phyloP scores from a whole-genome alignment of 2,329 filamentous ascomycete genomes.

The Trichophyton rubrum region DNA sequence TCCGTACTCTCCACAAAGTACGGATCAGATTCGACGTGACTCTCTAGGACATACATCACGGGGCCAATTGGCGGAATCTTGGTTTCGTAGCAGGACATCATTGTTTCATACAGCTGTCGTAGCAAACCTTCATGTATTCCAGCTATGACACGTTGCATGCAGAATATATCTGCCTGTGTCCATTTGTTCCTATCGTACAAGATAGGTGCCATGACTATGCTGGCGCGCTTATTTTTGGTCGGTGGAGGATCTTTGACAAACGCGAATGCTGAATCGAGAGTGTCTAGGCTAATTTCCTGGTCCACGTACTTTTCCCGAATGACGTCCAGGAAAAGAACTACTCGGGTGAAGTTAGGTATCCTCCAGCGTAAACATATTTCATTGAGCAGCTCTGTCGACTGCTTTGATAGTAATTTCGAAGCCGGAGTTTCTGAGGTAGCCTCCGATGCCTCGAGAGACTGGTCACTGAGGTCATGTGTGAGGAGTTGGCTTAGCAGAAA shows the following conservation, averaged over 20 bases:
- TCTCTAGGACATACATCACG: constrained; percentile 67
- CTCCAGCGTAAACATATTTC: constrained; percentile 84
- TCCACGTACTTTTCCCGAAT: constrained; percentile 74
- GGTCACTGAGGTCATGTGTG: constrained; percentile 39
- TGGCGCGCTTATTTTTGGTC: constrained; percentile 45
- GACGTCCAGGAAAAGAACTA: constrained; percentile 74
- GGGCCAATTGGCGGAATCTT: constrained; percentile 72
- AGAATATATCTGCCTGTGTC: constrained; percentile 55
- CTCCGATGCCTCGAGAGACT: constrained; percentile 34
- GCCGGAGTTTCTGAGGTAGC: constrained; percentile 37
- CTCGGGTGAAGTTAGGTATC: constrained; percentile 66
- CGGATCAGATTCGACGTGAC: constrained; percentile 68
- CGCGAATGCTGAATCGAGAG: constrained; percentile 71
- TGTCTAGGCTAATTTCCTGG: constrained; percentile 66
- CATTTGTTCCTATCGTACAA: constrained; percentile 51
- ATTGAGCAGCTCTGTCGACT: constrained; percentile 68
- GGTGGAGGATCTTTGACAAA: constrained; percentile 61
- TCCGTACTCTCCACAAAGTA: constrained; percentile 59
- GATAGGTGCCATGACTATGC: constrained; percentile 33
- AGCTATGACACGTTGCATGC: constrained; percentile 63
- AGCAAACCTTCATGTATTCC: constrained; percentile 69
- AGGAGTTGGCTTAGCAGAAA: constrained; percentile 68
- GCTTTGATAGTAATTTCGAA: constrained; percentile 53
- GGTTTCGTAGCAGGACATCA: constrained; percentile 78
- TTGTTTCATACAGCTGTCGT: constrained; percentile 73